These are phyloP conservation scores for Sphenostylis stenocarpa DNA, from an alignment of 306 rosid genomes.

Conservation along the genomic window DNA sequence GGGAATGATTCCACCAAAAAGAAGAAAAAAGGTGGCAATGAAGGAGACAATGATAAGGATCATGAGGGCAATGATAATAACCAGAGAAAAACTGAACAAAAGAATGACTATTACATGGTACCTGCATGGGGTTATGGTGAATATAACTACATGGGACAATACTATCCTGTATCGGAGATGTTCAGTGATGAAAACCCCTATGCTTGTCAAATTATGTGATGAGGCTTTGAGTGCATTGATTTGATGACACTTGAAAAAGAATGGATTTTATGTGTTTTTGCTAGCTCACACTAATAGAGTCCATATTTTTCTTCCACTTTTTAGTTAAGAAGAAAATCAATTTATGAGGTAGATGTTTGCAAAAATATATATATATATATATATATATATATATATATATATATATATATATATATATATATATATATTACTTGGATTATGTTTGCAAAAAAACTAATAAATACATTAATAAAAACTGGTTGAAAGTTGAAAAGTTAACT, in stretches of 20 bases:
- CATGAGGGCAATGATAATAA: background rate
- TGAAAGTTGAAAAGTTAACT: too few species aligned
- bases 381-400: too few species aligned
- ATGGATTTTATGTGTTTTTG: background rate
- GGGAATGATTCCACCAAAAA: constrained; percentile 28
- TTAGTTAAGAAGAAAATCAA: background rate
- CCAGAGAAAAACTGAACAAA: constrained; percentile 37
- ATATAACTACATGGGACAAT: constrained; percentile 18
- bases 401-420: too few species aligned
- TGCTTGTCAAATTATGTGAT: constrained; percentile 80
- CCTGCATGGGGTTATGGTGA: constrained; percentile 40
- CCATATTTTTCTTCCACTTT: background rate
- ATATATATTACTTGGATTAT: too few species aligned
- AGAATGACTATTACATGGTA: constrained; percentile 30
- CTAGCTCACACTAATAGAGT: background rate
- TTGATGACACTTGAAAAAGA: background rate
- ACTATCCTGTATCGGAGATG: constrained; percentile 51
- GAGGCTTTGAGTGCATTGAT: background rate
- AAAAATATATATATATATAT: too few species aligned
- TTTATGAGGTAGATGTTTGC: background rate
- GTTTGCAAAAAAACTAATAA: too few species aligned
- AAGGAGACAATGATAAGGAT: background rate
- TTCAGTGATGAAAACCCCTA: constrained; percentile 91
- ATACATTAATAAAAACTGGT: too few species aligned
- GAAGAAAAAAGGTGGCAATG: constrained; percentile 39